Conservation (phyloP, 305 asterid genomes). For the Euphrasia arctica region DNA sequence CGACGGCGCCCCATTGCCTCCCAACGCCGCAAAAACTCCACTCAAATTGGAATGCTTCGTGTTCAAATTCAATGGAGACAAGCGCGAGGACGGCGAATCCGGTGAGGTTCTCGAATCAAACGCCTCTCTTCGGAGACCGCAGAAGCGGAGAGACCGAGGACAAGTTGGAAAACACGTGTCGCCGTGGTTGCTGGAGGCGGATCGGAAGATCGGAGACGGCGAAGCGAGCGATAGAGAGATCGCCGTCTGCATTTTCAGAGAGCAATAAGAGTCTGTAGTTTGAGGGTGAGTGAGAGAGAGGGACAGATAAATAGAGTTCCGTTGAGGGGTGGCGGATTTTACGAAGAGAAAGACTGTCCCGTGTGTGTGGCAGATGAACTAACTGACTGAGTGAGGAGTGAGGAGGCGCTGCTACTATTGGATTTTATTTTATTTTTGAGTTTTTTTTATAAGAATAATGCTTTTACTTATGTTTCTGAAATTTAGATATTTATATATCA, state of each 20-base stretch:
- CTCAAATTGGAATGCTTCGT: slow-evolving; percentile 30
- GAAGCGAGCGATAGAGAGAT: slow-evolving; percentile 63
- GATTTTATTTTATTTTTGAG: not conserved
- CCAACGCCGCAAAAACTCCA: slow-evolving; percentile 48
- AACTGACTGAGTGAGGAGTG: slow-evolving; percentile 3
- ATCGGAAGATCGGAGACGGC: slow-evolving; percentile 48
- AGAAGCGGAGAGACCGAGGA: slow-evolving; percentile 72
- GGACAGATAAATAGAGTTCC: slow-evolving; percentile 32
- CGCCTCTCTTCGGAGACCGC: slow-evolving; percentile 82
- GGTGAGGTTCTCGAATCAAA: slow-evolving; percentile 36
- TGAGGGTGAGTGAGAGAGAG: slow-evolving; percentile 14
- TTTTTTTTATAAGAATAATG: no score
- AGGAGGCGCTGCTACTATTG: not conserved
- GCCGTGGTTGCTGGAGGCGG: slow-evolving; percentile 28
- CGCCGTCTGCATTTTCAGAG: slow-evolving; percentile 61
- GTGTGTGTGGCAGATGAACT: slow-evolving; percentile 28
- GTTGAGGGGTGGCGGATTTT: slow-evolving; percentile 71
- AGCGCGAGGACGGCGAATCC: slow-evolving; percentile 36
- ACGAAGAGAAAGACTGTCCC: slow-evolving; percentile 37
- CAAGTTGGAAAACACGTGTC: slow-evolving; percentile 39
- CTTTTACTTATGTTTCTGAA: no score
- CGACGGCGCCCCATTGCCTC: slow-evolving; percentile 62
- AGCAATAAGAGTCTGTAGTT: slow-evolving; percentile 1
- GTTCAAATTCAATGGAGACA: slow-evolving; percentile 29
- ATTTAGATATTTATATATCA: no score